phyloP scores from a whole-genome alignment of 1,284 basidiomycete genomes.

The Sphagnurus paluster region DNA sequence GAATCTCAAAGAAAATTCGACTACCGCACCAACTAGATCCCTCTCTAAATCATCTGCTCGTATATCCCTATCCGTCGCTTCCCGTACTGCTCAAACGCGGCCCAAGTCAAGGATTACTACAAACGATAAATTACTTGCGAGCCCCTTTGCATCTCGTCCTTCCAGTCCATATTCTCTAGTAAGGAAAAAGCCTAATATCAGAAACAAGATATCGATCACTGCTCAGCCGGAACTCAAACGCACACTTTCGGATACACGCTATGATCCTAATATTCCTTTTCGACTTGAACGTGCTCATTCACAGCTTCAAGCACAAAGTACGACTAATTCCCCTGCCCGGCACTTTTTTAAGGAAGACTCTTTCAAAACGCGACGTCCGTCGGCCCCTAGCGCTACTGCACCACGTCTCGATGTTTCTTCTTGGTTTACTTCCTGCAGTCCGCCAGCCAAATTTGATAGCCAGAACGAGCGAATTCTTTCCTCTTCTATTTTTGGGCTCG shows the following conservation, averaged over 20 bases:
- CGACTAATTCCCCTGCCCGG: constrained; percentile 24
- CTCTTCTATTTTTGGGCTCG: constrained; percentile 21
- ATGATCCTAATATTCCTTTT: constrained; percentile 24
- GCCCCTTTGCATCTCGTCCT: constrained; percentile 43
- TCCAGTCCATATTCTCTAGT: constrained; percentile 15
- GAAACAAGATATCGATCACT: not conserved
- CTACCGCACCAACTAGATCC: constrained; percentile 8
- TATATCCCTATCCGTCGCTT: constrained; percentile 14
- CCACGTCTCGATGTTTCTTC: constrained; percentile 17
- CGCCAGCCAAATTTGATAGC: not conserved
- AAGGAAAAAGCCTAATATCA: not conserved
- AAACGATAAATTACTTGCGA: constrained; percentile 30
- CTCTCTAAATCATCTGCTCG: constrained; percentile 8
- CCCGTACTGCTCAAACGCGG: constrained; percentile 10
- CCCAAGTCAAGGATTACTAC: constrained; percentile 23
- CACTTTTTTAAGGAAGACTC: constrained; percentile 12
- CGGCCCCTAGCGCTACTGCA: constrained; percentile 24
- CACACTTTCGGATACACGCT: constrained; percentile 27
- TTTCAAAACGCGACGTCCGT: constrained; percentile 27
- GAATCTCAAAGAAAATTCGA: constrained; percentile 26
- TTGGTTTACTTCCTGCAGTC: constrained; percentile 13
- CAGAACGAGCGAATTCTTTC: constrained; percentile 10
- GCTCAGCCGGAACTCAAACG: constrained; percentile 35
- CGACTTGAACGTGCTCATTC: constrained; percentile 6
- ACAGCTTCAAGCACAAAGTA: constrained; percentile 22